A percentile compares a stretch with the other conserved stretches of the same genome.
phyloP scores from a whole-genome alignment of 2,329 filamentous ascomycete species.

The Onygenales sp. region DNA sequence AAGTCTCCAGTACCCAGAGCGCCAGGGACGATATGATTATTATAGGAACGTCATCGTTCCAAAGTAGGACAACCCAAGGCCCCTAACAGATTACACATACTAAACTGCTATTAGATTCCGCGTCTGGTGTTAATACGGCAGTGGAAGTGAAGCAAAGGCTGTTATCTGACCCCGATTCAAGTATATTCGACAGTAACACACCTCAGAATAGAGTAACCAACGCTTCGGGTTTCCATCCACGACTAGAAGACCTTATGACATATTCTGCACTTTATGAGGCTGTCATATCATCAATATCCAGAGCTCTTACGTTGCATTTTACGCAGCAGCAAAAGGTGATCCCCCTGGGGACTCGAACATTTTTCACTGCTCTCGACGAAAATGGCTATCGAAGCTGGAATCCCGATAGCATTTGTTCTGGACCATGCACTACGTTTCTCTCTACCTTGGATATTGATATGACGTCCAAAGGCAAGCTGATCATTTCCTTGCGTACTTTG shows the following conservation, averaged over 20 bases:
- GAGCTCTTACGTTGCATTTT: constrained; percentile 27
- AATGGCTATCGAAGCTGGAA: constrained; percentile 21
- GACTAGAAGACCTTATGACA: constrained; percentile 3
- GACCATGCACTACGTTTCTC: constrained; percentile 11
- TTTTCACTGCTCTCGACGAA: constrained; percentile 27
- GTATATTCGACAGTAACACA: constrained; percentile 7
- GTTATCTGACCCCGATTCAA: constrained; percentile 20
- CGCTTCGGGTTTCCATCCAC: neutral
- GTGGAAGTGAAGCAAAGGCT: constrained; percentile 28
- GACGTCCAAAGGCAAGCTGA: constrained; percentile 26
- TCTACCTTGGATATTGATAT: constrained; percentile 29
- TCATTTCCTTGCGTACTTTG: constrained; percentile 27
- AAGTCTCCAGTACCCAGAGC: constrained; percentile 18
- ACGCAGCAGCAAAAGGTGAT: constrained; percentile 26
- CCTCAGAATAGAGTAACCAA: neutral
- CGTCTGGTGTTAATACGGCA: constrained; percentile 25
- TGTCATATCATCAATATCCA: constrained; percentile 31
- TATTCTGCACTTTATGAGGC: constrained; percentile 27
- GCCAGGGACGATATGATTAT: constrained; percentile 9
- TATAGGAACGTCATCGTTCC: neutral
- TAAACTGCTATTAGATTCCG: constrained; percentile 20
- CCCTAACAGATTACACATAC: neutral
- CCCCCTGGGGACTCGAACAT: constrained; percentile 31
- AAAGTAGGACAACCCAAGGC: neutral
- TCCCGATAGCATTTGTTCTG: constrained; percentile 13